Evolutionary conservation across 2,329 filamentous ascomycete genomes (phyloP).

Genomic region (Pseudogymnoascus sp.): DNA sequence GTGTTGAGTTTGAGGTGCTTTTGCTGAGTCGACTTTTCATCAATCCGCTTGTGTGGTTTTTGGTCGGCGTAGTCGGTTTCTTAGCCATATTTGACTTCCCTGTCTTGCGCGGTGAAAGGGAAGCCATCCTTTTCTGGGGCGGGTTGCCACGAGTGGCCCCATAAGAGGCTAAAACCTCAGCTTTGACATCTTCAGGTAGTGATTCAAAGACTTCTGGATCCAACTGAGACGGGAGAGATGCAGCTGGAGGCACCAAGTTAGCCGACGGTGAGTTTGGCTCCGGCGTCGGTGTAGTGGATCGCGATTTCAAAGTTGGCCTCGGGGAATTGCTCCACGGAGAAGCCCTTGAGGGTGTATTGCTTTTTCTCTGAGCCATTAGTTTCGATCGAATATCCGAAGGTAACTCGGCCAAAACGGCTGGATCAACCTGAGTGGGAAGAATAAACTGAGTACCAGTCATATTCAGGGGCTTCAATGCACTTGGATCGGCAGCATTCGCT

Average conservation of each 20-base stretch:
- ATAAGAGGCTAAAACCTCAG: constrained; percentile 74
- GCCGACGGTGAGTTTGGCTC: constrained; percentile 2
- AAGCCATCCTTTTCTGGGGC: constrained; percentile 26
- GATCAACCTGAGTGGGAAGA: constrained; percentile 75
- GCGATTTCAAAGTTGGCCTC: constrained; percentile 32
- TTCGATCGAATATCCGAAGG: constrained; percentile 74
- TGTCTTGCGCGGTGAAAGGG: constrained; percentile 49
- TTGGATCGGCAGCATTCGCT: constrained; percentile 37
- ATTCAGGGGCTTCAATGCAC: constrained; percentile 64
- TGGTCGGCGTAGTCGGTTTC: constrained; percentile 56
- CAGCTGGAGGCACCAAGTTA: neutral
- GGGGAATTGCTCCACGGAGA: constrained; percentile 27
- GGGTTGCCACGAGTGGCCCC: constrained; percentile 18
- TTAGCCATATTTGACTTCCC: constrained; percentile 42
- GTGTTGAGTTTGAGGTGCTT: constrained; percentile 46
- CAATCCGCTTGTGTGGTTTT: constrained; percentile 44
- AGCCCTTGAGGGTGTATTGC: constrained; percentile 17
- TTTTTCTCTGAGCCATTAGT: constrained; percentile 52
- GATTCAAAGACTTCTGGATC: constrained; percentile 78
- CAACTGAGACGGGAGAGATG: constrained; percentile 60
- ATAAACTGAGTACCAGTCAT: constrained; percentile 85
- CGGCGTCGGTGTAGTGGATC: constrained; percentile 20
- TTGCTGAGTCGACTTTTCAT: constrained; percentile 40
- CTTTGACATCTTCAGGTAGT: constrained; percentile 76
- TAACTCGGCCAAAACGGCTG: constrained; percentile 72